phyloP scores from a whole-genome alignment of 1,284 basidiomycete species.

The Trichosporon sp. region DNA sequence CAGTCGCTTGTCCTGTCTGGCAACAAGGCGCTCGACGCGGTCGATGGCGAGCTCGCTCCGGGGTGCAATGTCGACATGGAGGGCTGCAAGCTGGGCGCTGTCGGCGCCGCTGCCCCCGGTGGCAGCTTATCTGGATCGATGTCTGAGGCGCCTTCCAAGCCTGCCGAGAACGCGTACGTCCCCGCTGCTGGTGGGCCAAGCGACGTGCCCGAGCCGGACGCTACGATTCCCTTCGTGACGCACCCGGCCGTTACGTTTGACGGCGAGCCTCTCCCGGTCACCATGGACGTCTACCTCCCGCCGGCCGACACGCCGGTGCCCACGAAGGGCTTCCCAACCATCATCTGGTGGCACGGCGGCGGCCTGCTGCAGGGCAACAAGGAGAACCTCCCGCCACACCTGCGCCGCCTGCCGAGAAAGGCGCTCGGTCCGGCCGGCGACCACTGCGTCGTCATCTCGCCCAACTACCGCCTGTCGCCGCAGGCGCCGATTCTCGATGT shows the following conservation, averaged over 20 bases:
- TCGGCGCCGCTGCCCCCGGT: slow-evolving; percentile 2
- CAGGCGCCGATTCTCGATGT: slow-evolving; percentile 54
- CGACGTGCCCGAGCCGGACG: slow-evolving; percentile 41
- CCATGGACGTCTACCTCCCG: slow-evolving; percentile 53
- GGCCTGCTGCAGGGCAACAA: slow-evolving; percentile 55
- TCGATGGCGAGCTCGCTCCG: slow-evolving; percentile 34
- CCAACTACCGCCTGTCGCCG: slow-evolving; percentile 51
- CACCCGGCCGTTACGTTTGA: slow-evolving; percentile 52
- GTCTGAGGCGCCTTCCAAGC: not conserved
- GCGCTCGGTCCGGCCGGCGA: slow-evolving; percentile 30
- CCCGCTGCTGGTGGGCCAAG: slow-evolving; percentile 27
- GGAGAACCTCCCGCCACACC: slow-evolving; percentile 54
- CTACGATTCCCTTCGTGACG: slow-evolving; percentile 44
- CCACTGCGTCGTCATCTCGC: slow-evolving; percentile 45
- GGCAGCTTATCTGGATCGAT: slow-evolving; percentile 1
- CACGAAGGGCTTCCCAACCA: slow-evolving; percentile 39
- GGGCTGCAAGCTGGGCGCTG: slow-evolving; percentile 34
- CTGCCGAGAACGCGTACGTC: slow-evolving; percentile 21
- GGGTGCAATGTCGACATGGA: slow-evolving; percentile 39
- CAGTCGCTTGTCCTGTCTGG: slow-evolving; percentile 36
- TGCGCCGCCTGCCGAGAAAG: slow-evolving; percentile 44
- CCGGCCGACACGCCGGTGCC: slow-evolving; percentile 23
- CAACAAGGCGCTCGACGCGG: slow-evolving; percentile 38
- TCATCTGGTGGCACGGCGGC: slow-evolving; percentile 56
- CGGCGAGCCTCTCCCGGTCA: slow-evolving; percentile 47